These are phyloP conservation scores for Aleurites moluccanus DNA, from an alignment of 441 rosid species.

Conservation along the genomic window DNA sequence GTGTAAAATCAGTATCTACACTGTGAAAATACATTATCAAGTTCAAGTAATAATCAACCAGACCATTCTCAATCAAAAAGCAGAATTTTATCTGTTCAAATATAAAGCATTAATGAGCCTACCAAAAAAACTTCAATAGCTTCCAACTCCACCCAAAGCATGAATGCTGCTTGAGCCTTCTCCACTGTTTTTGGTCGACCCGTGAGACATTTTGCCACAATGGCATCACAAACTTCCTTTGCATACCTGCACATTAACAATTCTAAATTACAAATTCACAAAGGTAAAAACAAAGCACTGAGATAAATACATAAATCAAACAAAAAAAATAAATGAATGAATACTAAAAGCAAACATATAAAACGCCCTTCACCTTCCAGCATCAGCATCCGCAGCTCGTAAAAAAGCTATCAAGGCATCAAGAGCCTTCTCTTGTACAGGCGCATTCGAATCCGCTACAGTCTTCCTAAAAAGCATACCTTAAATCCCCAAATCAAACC, in stretches of 20 bases:
- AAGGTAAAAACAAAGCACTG: constrained; percentile 25
- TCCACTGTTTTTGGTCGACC: constrained; percentile 96
- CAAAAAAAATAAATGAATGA: neutral
- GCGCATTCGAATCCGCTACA: constrained; percentile 97
- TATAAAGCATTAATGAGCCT: constrained; percentile 26
- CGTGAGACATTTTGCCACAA: constrained; percentile 86
- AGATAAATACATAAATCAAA: constrained; percentile 35
- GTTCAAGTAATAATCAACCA: neutral
- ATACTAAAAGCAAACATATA: constrained; percentile 4
- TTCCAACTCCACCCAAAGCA: constrained; percentile 99
- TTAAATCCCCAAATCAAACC: constrained; percentile 26
- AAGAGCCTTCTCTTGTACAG: constrained; percentile 97
- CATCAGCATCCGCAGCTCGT: constrained; percentile 93
- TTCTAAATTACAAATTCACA: constrained; percentile 9
- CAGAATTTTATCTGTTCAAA: neutral
- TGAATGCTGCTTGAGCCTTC: constrained; percentile 89
- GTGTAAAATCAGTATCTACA: neutral
- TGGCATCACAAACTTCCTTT: constrained; percentile 95
- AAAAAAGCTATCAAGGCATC: constrained; percentile 94
- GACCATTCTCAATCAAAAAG: neutral
- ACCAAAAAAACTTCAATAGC: constrained; percentile 94
- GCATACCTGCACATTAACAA: constrained; percentile 57
- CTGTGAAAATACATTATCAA: neutral
- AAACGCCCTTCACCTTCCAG: constrained; percentile 61
- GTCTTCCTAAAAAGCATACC: constrained; percentile 88